Conservation (phyloP, 2,329 filamentous ascomycete genomes). For the Macrophomina tecta region DNA sequence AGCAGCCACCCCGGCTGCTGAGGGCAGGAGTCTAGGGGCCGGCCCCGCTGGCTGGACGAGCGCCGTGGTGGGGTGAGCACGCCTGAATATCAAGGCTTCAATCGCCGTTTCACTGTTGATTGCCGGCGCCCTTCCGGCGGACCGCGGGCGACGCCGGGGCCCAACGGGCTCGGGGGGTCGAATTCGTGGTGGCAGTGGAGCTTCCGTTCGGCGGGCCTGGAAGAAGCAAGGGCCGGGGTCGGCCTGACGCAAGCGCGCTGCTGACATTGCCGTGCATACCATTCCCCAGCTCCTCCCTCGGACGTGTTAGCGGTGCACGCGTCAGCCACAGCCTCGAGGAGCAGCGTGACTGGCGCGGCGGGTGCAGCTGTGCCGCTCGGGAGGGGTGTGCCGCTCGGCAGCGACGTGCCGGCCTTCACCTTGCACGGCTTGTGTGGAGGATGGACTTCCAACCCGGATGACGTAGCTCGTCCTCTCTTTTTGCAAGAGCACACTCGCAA, state of each 20-base stretch:
- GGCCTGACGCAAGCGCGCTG: no score
- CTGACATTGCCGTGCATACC: no score
- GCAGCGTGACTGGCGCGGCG: neutral
- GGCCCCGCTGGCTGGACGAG: neutral
- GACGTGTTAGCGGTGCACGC: no score
- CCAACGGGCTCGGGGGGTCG: no score
- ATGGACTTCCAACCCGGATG: neutral
- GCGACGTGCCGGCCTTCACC: no score
- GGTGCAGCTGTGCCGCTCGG: neutral
- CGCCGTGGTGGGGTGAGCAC: neutral
- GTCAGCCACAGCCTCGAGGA: neutral
- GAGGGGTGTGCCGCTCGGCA: neutral
- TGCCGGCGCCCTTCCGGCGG: constrained; percentile 6
- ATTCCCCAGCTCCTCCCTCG: no score
- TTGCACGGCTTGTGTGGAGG: no score
- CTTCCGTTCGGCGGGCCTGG: no score
- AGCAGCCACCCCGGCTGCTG: neutral
- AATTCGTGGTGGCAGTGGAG: no score
- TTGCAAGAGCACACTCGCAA: neutral
- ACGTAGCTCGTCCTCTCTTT: neutral
- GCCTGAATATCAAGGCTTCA: constrained; percentile 13
- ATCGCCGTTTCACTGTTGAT: constrained; percentile 1
- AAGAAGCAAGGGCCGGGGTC: no score
- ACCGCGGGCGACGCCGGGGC: neutral
- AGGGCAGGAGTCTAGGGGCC: neutral